Evolutionary conservation across 495 filamentous ascomycete genomes (phyloP).

Genomic region (Podospora pseudocomata): DNA sequence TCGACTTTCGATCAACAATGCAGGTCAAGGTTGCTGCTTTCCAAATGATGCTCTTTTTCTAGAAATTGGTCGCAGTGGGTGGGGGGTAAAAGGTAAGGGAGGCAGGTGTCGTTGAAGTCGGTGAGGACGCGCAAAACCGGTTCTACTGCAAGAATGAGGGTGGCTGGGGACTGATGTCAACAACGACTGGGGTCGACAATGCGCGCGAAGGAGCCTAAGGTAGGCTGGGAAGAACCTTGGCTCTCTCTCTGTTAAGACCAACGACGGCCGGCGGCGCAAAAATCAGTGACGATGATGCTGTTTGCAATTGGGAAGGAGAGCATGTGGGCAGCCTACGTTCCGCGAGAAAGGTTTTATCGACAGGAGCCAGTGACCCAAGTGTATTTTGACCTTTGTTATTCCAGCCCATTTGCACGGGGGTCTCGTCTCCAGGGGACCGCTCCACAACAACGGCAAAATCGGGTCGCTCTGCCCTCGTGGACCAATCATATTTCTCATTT

Average conservation of each 20-base stretch:
- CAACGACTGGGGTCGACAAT: background rate
- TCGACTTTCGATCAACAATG: background rate
- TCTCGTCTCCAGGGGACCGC: constrained; percentile 8
- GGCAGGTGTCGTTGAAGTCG: background rate
- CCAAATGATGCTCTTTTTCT: background rate
- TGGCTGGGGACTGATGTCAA: background rate
- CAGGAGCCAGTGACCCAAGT: background rate
- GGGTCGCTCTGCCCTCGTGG: background rate
- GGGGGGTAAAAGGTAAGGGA: background rate
- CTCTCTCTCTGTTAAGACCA: background rate
- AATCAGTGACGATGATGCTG: constrained; percentile 7
- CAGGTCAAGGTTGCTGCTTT: background rate
- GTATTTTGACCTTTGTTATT: constrained; percentile 17
- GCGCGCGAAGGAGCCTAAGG: background rate
- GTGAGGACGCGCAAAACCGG: background rate
- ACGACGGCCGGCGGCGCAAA: background rate
- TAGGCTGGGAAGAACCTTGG: background rate
- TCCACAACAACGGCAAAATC: constrained; percentile 10
- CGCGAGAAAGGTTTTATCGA: constrained; percentile 17
- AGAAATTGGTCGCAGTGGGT: background rate
- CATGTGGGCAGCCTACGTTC: constrained; percentile 9
- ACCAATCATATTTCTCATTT: background rate
- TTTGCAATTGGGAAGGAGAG: constrained; percentile 24
- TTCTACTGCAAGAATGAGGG: background rate
- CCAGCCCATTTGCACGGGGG: constrained; percentile 1